phyloP scores from a whole-genome alignment of 768 basidiomycete species.

The Rhodotorula kratochvilovae region DNA sequence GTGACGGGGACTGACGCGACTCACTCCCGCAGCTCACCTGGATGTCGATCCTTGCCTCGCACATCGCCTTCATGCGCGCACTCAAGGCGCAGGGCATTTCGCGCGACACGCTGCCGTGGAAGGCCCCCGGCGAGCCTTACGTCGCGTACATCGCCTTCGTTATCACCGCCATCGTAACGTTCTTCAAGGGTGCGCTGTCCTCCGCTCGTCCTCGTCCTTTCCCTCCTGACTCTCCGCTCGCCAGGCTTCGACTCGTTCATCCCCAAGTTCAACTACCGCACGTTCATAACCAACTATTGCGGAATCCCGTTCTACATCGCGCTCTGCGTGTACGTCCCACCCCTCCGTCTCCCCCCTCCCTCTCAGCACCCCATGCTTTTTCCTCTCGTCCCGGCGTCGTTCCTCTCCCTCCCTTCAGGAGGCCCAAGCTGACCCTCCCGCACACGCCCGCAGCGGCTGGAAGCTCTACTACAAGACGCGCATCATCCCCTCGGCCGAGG shows the following conservation, averaged over 20 bases:
- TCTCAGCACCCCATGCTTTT: too few relatives aligned
- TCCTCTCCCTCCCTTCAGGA: too few relatives aligned
- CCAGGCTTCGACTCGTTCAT: slow-evolving; percentile 29
- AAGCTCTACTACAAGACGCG: slow-evolving; percentile 38
- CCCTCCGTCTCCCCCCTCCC: neutral
- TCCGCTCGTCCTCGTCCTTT: too few relatives aligned
- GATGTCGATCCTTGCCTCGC: slow-evolving; percentile 67
- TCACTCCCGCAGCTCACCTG: slow-evolving; percentile 57
- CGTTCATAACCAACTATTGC: slow-evolving; percentile 48
- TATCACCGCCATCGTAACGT: slow-evolving; percentile 37
- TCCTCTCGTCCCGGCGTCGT: too few relatives aligned
- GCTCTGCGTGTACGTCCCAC: slow-evolving; percentile 34
- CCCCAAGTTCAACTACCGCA: slow-evolving; percentile 25
- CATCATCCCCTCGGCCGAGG: slow-evolving; percentile 28
- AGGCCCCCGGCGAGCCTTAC: slow-evolving; percentile 54
- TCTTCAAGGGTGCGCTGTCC: slow-evolving; percentile 41
- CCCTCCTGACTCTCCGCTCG: too few relatives aligned
- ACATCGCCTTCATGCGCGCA: slow-evolving; percentile 46
- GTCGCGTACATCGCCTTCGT: slow-evolving; percentile 3
- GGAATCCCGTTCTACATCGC: slow-evolving; percentile 13
- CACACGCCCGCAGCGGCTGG: neutral
- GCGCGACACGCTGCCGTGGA: slow-evolving; percentile 50
- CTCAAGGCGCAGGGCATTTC: slow-evolving; percentile 51
- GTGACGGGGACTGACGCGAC: too few relatives aligned
- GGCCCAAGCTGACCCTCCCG: too few relatives aligned